Evolutionary conservation across 2,329 filamentous ascomycete genomes (phyloP).

Genomic region (Pseudodiploospora longispora): DNA sequence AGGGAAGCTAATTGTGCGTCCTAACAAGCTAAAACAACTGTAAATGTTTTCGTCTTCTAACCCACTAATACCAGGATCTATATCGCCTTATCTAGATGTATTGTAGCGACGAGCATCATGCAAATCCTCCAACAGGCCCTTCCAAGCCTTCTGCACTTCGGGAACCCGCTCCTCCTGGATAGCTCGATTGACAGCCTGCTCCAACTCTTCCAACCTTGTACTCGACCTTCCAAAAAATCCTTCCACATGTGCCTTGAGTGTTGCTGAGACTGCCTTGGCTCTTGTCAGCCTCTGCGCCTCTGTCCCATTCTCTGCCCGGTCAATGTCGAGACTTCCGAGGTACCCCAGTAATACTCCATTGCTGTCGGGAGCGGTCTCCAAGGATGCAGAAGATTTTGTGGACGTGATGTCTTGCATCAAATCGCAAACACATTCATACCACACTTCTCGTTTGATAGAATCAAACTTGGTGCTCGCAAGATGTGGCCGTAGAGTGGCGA

Average conservation of each 20-base stretch:
- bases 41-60: too few relatives aligned
- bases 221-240: conserved; percentile 31
- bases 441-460: conserved; percentile 39
- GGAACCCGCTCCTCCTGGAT: conserved; percentile 33
- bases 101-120: conserved; percentile 4
- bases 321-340: conserved; percentile 39
- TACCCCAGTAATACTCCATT: conserved; percentile 26
- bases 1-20: too few relatives aligned
- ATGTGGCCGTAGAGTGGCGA: conserved; percentile 32
- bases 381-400: conserved; percentile 8
- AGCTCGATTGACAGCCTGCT: conserved; percentile 25
- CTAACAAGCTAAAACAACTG: too few relatives aligned
- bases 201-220: conserved; percentile 21
- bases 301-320: conserved; percentile 37
- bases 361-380: conserved; percentile 3
- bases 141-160: conserved; percentile 37
- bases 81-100: not conserved
- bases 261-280: conserved; percentile 36
- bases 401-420: conserved; percentile 35
- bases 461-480: conserved; percentile 30
- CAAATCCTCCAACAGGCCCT: conserved; percentile 25
- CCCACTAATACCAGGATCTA: too few relatives aligned
- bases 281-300: conserved; percentile 43
- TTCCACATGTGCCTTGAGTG: conserved; percentile 32
- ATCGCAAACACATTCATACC: conserved; percentile 43